Evolutionary conservation across 768 basidiomycete genomes (phyloP).

Genomic region (Cyclocybe cylindracea): DNA sequence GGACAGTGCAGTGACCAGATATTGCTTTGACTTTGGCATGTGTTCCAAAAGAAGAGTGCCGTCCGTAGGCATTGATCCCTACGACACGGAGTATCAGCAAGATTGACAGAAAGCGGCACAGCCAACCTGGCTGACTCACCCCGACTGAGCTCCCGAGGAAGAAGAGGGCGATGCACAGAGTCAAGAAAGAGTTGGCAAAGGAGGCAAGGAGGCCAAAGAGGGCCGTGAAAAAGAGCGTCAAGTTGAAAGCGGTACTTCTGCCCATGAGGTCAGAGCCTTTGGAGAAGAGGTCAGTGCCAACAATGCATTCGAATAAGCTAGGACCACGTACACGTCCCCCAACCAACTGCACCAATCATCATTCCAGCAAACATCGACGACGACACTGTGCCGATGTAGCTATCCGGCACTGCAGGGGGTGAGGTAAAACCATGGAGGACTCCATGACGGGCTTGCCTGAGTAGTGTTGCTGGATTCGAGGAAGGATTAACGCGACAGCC

Average conservation of each 20-base stretch:
- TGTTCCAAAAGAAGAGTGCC: conserved; percentile 92
- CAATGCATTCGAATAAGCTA: background rate
- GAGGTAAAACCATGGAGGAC: background rate
- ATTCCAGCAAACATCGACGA: conserved; percentile 94
- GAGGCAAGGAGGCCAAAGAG: conserved; percentile 85
- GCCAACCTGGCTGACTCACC: conserved; percentile 45
- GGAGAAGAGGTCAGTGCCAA: background rate
- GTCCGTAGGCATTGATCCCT: conserved; percentile 97
- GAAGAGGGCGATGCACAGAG: conserved; percentile 79
- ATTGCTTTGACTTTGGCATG: conserved; percentile 88
- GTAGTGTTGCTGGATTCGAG: conserved; percentile 93
- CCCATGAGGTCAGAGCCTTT: conserved; percentile 86
- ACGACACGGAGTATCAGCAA: conserved; percentile 1
- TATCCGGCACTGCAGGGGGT: conserved; percentile 58
- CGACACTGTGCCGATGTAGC: conserved; percentile 78
- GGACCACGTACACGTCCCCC: conserved; percentile 77
- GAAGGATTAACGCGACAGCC: conserved; percentile 90
- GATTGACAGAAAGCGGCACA: background rate
- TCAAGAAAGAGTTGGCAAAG: conserved; percentile 64
- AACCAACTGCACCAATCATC: conserved; percentile 92
- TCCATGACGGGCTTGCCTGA: conserved; percentile 43
- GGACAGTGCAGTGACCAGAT: conserved; percentile 88
- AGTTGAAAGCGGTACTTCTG: conserved; percentile 88
- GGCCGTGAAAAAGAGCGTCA: conserved; percentile 87
- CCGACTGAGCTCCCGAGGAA: conserved; percentile 93